Conservation (phyloP, 768 basidiomycete species). For the Serendipita sp. region DNA sequence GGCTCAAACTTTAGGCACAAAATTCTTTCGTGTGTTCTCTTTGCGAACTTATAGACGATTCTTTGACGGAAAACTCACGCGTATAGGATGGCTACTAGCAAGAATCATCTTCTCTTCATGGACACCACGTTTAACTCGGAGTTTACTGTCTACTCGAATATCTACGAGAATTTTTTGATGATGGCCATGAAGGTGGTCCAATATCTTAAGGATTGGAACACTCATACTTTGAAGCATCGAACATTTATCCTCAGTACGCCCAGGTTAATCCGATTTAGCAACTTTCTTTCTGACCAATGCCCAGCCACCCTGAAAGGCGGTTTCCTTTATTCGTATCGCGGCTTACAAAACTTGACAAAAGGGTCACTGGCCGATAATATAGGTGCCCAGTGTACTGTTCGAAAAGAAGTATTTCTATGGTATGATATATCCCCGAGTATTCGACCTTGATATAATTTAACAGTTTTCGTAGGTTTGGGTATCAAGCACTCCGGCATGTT, state of each 20-base stretch:
- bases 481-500: conserved; percentile 59
- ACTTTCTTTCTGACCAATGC: background rate
- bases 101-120: conserved; percentile 64
- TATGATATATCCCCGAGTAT: conserved; percentile 20
- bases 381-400: conserved; percentile 28
- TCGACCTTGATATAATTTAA: background rate
- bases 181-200: conserved; percentile 75
- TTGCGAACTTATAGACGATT: background rate
- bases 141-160: conserved; percentile 53
- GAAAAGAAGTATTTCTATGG: conserved; percentile 45
- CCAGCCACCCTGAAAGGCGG: conserved; percentile 48
- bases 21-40: conserved; percentile 49
- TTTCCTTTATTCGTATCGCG: conserved; percentile 38
- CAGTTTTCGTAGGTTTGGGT: conserved; percentile 46
- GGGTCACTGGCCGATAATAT: conserved; percentile 26
- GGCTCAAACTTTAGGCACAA: conserved; percentile 51
- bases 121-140: conserved; percentile 54
- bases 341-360: conserved; percentile 32
- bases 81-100: conserved; percentile 50
- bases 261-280: background rate
- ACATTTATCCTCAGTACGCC: conserved; percentile 41
- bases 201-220: conserved; percentile 40
- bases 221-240: conserved; percentile 9
- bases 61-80: conserved; percentile 6
- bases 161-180: conserved; percentile 74